These are phyloP conservation scores for Polymyxa betae DNA, from an alignment of 208 protist species.

Conservation along the genomic window DNA sequence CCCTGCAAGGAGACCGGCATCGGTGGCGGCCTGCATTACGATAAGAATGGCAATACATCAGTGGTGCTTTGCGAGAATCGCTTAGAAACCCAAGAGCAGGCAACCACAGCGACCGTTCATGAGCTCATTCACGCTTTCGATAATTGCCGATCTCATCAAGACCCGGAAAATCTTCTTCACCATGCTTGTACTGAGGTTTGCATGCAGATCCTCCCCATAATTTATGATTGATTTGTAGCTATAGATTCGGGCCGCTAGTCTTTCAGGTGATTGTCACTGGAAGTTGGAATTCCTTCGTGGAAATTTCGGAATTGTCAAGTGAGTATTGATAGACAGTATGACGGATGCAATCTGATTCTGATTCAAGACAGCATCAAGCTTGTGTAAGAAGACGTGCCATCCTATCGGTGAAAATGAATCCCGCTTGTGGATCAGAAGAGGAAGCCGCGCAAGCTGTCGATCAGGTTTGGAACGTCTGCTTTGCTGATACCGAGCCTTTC, in stretches of 20 bases:
- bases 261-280: not conserved
- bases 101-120: not conserved
- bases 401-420: not conserved
- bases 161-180: not conserved
- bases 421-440: not conserved
- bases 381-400: not conserved
- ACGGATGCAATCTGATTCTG: too few species aligned
- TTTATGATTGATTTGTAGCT: not conserved
- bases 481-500: not conserved
- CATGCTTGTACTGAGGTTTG: not conserved
- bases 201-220: not conserved
- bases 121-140: conserved; percentile 16
- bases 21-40: not conserved
- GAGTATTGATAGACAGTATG: too few species aligned
- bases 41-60: not conserved
- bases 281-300: not conserved
- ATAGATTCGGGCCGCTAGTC: not conserved
- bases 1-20: not conserved
- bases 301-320: not conserved
- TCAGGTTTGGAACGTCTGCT: not conserved
- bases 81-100: not conserved
- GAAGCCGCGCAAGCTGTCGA: not conserved
- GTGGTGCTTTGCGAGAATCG: not conserved
- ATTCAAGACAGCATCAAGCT: not conserved
- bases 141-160: not conserved